These are phyloP conservation scores for Eucalyptus pauciflora DNA, from an alignment of 345 rosid genomes.

Conservation along the genomic window DNA sequence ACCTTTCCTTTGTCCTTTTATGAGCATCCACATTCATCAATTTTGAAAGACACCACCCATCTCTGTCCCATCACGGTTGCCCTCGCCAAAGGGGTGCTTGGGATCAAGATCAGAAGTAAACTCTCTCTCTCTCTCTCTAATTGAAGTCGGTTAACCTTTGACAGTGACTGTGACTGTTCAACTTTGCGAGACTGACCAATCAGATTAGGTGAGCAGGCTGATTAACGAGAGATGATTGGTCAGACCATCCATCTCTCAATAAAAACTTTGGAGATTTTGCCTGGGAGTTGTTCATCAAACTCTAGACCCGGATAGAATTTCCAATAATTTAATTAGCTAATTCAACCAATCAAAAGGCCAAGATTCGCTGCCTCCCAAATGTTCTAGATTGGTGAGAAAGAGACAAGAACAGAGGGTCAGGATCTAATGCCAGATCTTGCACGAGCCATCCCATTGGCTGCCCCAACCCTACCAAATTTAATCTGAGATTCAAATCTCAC, in stretches of 20 bases:
- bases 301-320: neutral
- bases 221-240: neutral
- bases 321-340: neutral
- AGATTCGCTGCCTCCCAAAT: neutral
- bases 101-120: neutral
- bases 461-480: neutral
- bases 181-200: neutral
- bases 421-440: neutral
- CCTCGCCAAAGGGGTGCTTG: neutral
- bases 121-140: neutral
- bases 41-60: neutral
- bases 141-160: neutral
- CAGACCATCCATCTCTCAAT: neutral
- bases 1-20: neutral
- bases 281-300: neutral
- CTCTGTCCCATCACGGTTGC: neutral
- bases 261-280: neutral
- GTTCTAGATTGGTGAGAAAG: neutral
- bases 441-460: neutral
- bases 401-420: neutral
- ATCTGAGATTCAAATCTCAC: neutral
- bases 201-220: neutral
- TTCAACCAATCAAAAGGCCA: neutral
- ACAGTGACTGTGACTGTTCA: neutral
- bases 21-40: neutral